These are phyloP conservation scores for Metrosideros polymorpha DNA, from an alignment of 441 rosid species.

Conservation along the genomic window DNA sequence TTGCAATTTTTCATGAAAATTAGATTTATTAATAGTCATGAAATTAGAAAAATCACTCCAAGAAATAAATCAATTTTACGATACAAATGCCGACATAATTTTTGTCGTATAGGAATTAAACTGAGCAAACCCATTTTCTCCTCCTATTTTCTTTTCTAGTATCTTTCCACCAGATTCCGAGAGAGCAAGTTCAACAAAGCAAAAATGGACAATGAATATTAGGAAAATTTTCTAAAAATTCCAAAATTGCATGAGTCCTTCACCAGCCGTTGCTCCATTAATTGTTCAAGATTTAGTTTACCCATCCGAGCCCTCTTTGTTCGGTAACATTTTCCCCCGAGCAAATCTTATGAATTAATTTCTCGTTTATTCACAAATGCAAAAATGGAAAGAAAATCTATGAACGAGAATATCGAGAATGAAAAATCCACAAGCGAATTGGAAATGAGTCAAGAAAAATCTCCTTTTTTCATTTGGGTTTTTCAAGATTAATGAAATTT, in stretches of 20 bases:
- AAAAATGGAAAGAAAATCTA: background rate
- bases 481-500: background rate
- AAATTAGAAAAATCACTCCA: background rate
- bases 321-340: background rate
- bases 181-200: background rate
- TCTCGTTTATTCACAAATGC: fast-evolving
- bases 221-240: background rate
- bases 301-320: background rate
- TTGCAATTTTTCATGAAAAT: background rate
- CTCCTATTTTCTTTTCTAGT: background rate
- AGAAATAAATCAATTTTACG: background rate
- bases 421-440: background rate
- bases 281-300: background rate
- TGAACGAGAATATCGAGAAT: background rate
- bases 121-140: background rate
- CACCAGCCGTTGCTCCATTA: background rate
- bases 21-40: background rate
- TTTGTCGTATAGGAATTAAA: background rate
- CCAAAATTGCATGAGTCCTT: background rate
- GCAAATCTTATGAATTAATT: background rate
- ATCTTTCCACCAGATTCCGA: background rate
- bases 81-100: fast-evolving
- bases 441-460: background rate
- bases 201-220: background rate
- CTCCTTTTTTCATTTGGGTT: background rate